Base-by-base conservation (phyloP, 208 protist genomes). In the Trypanosoma lewisi region DNA sequence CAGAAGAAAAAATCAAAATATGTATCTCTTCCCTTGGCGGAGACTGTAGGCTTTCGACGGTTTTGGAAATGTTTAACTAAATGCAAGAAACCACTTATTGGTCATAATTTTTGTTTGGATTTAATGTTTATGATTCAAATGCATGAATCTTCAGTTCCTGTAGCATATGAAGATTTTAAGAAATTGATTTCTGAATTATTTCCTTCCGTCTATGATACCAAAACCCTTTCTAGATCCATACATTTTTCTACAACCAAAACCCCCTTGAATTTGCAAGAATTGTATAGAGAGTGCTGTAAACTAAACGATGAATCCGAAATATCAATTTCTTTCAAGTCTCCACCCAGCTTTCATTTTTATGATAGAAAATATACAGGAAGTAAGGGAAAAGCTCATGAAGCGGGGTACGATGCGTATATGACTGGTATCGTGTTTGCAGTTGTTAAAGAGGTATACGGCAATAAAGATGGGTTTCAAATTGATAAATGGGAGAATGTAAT, bases 111-210 rank as follows among this genome's bases (percentile, higher is more conserved):
- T 65, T 77, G 81, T 60, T 64, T 80, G 28, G 87, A 94, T 36
- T n/a, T 87, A 4, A 89, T 94, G 82, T 94, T 94, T 61, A 87
- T 94, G 82, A 47, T 89, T 1, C 70, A 88, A 64, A 86, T 89
- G 83, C 82, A 93, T 58, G 79, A 90, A 49, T 37, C 42, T 21
- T 23, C 49, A 2, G 60, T 93, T n/a, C 75, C 87, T 5, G 2
- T 31, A 21, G 19, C 56, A 21, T 90, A 90, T 73, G 21, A 62
- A 0, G 59, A 74, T 23, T 93, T 85, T 44, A 90, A 90, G 52
- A 51, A 70, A 19, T 7, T 62, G 0, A 47, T 81, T 8, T 69
- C 78, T 5, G 9, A 56, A 25, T 48, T 45, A 11, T 75, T 93
- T 36, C 81, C 83, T 11, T 4, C 2, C 12, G 70, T 93, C 31